A percentile compares a stretch with the other conserved stretches of the same genome.
Evolutionary conservation across 2,329 filamentous ascomycete species (phyloP).

Genomic region (Raffaelea albimanens): DNA sequence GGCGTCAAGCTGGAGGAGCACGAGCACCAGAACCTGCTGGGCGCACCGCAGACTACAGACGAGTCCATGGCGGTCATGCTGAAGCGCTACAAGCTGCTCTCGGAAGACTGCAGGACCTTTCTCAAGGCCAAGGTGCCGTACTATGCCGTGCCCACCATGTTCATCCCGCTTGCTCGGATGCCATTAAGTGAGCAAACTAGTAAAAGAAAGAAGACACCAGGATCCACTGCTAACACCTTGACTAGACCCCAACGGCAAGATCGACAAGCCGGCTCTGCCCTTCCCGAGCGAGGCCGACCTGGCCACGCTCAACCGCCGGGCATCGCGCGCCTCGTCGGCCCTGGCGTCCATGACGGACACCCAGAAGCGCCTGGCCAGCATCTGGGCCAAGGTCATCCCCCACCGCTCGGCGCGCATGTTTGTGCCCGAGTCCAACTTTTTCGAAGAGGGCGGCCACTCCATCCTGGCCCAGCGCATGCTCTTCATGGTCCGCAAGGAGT

Average conservation of each 20-base stretch:
- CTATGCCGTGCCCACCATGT: slow-evolving; percentile 67
- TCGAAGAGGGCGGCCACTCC: slow-evolving; percentile 72
- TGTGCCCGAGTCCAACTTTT: slow-evolving; percentile 50
- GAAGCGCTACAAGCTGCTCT: slow-evolving; percentile 9
- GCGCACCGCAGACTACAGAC: too few species aligned
- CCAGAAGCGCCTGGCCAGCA: slow-evolving; percentile 57
- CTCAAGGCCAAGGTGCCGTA: slow-evolving; percentile 62
- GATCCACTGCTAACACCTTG: too few species aligned
- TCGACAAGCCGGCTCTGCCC: slow-evolving; percentile 69
- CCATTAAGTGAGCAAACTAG: slow-evolving; percentile 13
- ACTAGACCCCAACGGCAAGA: slow-evolving; percentile 65
- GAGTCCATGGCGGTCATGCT: slow-evolving; percentile 9
- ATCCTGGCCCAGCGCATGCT: slow-evolving; percentile 76
- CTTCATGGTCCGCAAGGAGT: slow-evolving; percentile 46
- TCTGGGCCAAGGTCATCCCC: slow-evolving; percentile 64
- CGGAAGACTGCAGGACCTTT: slow-evolving; percentile 24
- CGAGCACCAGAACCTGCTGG: slow-evolving; percentile 25
- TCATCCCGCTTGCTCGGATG: slow-evolving; percentile 59
- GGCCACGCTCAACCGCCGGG: slow-evolving; percentile 13
- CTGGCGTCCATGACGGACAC: slow-evolving; percentile 33
- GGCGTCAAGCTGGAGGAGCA: slow-evolving; percentile 25
- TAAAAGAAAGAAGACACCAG: too few species aligned
- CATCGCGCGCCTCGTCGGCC: slow-evolving; percentile 11
- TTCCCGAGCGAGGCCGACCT: slow-evolving; percentile 63
- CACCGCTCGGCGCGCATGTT: slow-evolving; percentile 43